These are phyloP conservation scores for Vitis rupestris DNA, from an alignment of 164 flowering plant species.

Conservation along the genomic window DNA sequence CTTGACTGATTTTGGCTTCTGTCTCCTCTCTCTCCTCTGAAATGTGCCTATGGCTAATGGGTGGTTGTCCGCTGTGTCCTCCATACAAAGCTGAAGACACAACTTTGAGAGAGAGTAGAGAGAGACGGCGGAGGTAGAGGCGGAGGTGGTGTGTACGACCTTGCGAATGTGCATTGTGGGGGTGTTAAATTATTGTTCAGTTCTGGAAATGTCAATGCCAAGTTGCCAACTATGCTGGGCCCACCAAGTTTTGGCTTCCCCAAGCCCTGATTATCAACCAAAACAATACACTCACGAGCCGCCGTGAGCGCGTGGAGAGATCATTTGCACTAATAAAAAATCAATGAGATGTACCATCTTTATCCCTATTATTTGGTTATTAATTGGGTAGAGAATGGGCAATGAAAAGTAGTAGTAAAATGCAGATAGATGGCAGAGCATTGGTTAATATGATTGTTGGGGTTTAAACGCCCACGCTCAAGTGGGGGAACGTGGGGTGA, in stretches of 20 bases:
- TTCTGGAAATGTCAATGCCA: slow-evolving; percentile 50
- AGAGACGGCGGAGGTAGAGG: slow-evolving; percentile 2
- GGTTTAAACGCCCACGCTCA: no score
- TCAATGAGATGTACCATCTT: no score
- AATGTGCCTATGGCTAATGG: neutral
- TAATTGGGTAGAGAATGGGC: no score
- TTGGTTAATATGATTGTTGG: no score
- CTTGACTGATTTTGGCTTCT: neutral
- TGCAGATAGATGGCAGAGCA: no score
- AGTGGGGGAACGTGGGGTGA: no score
- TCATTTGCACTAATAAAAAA: no score
- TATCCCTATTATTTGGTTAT: no score
- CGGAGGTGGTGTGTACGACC: neutral
- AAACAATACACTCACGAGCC: neutral
- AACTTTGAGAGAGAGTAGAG: neutral
- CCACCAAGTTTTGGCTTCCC: slow-evolving; percentile 33
- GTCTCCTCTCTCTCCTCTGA: slow-evolving; percentile 5
- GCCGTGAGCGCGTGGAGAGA: neutral
- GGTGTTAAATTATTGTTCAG: slow-evolving; percentile 36
- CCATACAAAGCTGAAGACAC: slow-evolving; percentile 2
- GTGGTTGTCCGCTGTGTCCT: neutral
- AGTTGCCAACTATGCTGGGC: slow-evolving; percentile 47
- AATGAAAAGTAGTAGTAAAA: no score
- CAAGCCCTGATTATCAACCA: slow-evolving; percentile 5
- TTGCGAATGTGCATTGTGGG: neutral